Evolutionary conservation across 2,329 filamentous ascomycete species (phyloP), one percentile per base, ranked within the genome.

Genomic region (Penicillium janthinellum): DNA sequence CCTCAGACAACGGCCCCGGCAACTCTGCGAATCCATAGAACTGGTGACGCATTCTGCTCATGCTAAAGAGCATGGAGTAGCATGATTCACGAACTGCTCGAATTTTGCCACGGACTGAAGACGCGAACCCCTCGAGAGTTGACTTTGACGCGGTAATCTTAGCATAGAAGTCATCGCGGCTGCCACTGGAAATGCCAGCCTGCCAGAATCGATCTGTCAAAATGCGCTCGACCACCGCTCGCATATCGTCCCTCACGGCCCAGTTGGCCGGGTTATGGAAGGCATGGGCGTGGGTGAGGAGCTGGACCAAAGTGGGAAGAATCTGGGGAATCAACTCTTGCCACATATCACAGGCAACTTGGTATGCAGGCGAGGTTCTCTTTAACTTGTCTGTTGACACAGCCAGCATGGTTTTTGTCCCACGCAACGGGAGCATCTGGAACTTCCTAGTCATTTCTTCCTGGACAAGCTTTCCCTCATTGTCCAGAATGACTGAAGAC

Each of bases 151-250:
- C 90, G 57, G 92, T 87, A 2, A 99, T 94, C 42, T 91, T 87
- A 35, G 92, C 90, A 75, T 97, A 98, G 73, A 99, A 99, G 59
- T 98, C 94, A 63, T 98, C 95, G 73, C 95, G 92, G 68, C 91
- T 98, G 28, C 96, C 95, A 62, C 89, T 90, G 0, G 95, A 98
- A 53, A 99, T 99, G 10, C 95, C 95, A 6, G 93, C 92, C 80
- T 99, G 95, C 95, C 95, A 99, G 75, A 99, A 99, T 25, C 95
- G 86, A 76, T 99, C 95, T 14, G 92, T 96, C 22, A 99, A 80
- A 20, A 98, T 92, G 22, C 91, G 86, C 45, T 87, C 85, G 41
- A 98, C 90, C 54, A 96, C 86, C 5, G 84, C 79, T 59, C 88
- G 88, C 82, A 96, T 89, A 44, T 96, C 91, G 11, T 81, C 74